A percentile compares a stretch with the other conserved stretches of the same genome.
Evolutionary conservation across 1,284 basidiomycete species (phyloP).

Genomic region (Meira nashicola): DNA sequence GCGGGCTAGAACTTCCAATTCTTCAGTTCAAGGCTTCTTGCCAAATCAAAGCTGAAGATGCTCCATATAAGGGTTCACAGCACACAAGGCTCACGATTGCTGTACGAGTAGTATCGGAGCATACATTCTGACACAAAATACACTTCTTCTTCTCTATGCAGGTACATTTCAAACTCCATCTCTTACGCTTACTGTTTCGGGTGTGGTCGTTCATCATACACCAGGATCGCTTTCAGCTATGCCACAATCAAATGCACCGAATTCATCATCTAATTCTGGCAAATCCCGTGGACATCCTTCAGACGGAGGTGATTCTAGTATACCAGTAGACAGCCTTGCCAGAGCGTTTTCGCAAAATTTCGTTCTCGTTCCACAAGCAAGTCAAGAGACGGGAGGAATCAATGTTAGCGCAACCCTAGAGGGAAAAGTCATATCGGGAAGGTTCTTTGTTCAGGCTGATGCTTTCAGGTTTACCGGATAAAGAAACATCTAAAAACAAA

Average conservation of each 20-base stretch:
- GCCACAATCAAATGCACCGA: constrained; percentile 31
- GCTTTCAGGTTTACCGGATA: constrained; percentile 44
- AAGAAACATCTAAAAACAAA: no score
- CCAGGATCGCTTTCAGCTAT: constrained; percentile 36
- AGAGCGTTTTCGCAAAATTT: constrained; percentile 44
- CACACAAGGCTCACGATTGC: constrained; percentile 12
- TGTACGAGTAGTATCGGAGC: constrained; percentile 15
- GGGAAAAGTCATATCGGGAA: constrained; percentile 19
- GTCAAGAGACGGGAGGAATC: constrained; percentile 6
- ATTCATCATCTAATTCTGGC: constrained; percentile 20
- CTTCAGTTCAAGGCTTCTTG: background rate
- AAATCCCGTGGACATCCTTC: constrained; percentile 5
- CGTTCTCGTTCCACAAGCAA: constrained; percentile 30
- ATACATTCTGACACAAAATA: constrained; percentile 6
- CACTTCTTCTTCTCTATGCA: constrained; percentile 7
- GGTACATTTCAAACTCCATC: constrained; percentile 32
- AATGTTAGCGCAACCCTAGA: constrained; percentile 22
- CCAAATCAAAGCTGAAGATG: constrained; percentile 28
- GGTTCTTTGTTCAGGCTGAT: constrained; percentile 45
- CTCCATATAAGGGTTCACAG: constrained; percentile 19
- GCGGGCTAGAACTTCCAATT: constrained; percentile 6
- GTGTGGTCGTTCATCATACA: constrained; percentile 47
- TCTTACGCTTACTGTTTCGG: constrained; percentile 36
- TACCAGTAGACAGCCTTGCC: constrained; percentile 37
- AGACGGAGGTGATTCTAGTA: constrained; percentile 32